Evolutionary conservation across 2,329 filamentous ascomycete species (phyloP).

Genomic region (Ceratocystis destructans): DNA sequence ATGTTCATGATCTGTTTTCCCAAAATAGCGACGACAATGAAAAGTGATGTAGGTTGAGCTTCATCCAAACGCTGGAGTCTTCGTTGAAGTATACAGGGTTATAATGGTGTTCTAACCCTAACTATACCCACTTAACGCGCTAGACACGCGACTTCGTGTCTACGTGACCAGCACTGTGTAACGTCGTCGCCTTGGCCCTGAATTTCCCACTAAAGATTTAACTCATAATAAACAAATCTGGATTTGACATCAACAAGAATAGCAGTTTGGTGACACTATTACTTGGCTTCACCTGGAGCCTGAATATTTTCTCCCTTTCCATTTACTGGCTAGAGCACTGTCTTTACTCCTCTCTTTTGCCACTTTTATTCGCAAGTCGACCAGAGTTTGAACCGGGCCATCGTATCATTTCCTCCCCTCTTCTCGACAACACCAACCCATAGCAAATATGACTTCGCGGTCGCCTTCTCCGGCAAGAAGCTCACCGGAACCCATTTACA

Average conservation of each 20-base stretch:
- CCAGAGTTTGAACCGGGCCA: not conserved
- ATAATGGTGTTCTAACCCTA: too few relatives aligned
- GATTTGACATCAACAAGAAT: not conserved
- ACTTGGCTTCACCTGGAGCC: not conserved
- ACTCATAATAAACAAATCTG: not conserved
- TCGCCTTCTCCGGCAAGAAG: conserved; percentile 11
- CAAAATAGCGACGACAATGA: too few relatives aligned
- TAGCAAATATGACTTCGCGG: conserved; percentile 11
- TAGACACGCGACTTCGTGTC: not conserved
- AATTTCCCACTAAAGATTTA: not conserved
- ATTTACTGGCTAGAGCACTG: not conserved
- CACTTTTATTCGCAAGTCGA: not conserved
- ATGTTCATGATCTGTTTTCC: too few relatives aligned
- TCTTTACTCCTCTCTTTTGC: not conserved
- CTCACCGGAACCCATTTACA: not conserved
- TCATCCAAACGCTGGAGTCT: too few relatives aligned
- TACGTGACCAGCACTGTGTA: not conserved
- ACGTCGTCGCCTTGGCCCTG: not conserved
- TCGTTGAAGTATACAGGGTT: too few relatives aligned
- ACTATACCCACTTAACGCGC: not conserved
- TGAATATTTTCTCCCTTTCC: not conserved
- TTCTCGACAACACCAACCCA: not conserved
- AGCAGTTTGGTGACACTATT: not conserved
- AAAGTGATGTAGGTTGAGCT: too few relatives aligned
- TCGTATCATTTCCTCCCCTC: not conserved